Base-by-base conservation (phyloP, 1,284 basidiomycete species). In the Ceratobasidium papillatum region DNA sequence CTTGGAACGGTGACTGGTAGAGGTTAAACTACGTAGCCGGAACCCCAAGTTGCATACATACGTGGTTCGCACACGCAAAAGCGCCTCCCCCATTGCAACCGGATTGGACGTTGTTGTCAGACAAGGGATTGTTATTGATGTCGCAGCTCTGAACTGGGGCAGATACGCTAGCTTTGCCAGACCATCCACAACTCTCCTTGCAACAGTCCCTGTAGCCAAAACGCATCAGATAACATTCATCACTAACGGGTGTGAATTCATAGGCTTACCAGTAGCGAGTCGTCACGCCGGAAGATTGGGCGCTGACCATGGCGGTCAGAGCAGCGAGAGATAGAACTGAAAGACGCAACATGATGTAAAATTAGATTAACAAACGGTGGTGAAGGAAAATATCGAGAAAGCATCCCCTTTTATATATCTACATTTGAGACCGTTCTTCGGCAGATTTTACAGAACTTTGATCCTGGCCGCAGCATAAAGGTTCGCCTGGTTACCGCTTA, bases 131-230 rank as follows among this genome's bases (percentile, higher is more conserved):
- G 62, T 76, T 76, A 66, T 63, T 77, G 36, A 51, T 74, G 74
- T 75, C 76, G 36, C 77, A 77, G 36, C 74, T 75, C 30, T 68
- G 51, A n/a, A 77, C 77, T 5, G 77, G 77, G 1, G n/a, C 25
- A 30, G 52, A 52, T n/a, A 77, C 76, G 12, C 45, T 63, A n/a
- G 77, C 75, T 54, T 77, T 77, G 62, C 77, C 77, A 47, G 59
- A 58, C 77, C 75, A 77, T 12, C 75, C 72, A 43, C 76, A 77
- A 8, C 75, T 76, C 25, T 75, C 73, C 54, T 77, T 77, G 58
- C 76, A 77, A 56, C 77, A 77, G 68, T 76, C 77, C 77, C 75
- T 74, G 22, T 27, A 27, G 25, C 5, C 14, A 19, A 43, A 32
- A 14, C 25, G 17, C 9, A 14, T 8, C 38, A 69, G 36, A 43